Base-by-base conservation (phyloP, 345 rosid genomes). In the Bruguiera gymnorhiza region DNA sequence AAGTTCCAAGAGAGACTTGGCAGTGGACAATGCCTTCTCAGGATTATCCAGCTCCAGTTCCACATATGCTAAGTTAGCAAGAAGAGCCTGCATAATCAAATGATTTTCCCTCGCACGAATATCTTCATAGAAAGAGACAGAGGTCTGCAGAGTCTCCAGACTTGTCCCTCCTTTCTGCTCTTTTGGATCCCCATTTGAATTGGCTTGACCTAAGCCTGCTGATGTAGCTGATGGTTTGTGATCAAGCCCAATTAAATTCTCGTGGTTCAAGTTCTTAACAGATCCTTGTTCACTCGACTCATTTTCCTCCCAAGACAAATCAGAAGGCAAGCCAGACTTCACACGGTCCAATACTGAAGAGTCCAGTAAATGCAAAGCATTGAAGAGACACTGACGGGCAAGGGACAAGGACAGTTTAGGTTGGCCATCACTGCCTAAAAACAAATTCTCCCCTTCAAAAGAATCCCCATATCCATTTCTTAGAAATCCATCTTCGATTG, bases 11-110 rank as follows among this genome's bases (percentile, higher is more conserved):
- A 96, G 91, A 72, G 91, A 86, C 65, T 62, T 83, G n/a, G 97
- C 87, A 19, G 81, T 70, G 19, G 87, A 78, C 68, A 96, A 85
- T 55, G 95, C 97, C 80, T 80, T 87, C 63, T 82, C 55, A 30
- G 98, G 97, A 80, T 90, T 89, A 80, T 86, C 98, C 75, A 92
- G 75, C 79, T 90, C 97, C 83, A 96, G 73, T 66, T 96, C 97
- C n/a, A 90, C 88, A 59, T 76, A 96, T 23, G 99, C 96, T 79
- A 82, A 71, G 70, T 87, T 84, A 52, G 97, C 93, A 51, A 88
- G 87, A 76, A 92, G 83, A 66, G 91, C 91, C 77, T 90, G 94
- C 84, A 75, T 85, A 62, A 87, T 74, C 80, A 86, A 74, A 66
- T 82, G 88, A 68, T 74, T 86, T 75, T 90, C 92, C 75, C 82